phyloP scores from a whole-genome alignment of 2,329 filamentous ascomycete genomes.

The Cytospora chrysosperma region DNA sequence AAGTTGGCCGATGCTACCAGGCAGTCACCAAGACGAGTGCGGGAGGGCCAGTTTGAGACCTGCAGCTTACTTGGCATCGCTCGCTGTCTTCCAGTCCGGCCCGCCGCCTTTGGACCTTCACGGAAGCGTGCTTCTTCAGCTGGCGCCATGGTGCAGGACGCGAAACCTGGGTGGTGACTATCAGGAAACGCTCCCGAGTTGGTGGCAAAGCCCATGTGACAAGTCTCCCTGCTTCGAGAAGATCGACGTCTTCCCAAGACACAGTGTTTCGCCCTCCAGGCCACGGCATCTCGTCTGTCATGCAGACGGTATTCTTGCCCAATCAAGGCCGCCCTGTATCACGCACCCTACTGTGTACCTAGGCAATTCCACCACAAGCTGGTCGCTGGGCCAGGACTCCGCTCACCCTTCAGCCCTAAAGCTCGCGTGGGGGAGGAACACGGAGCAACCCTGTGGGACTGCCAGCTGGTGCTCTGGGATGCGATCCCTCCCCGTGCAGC shows the following conservation, averaged over 20 bases:
- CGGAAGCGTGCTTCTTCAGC: not conserved
- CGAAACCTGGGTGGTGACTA: not conserved
- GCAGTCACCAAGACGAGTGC: not conserved
- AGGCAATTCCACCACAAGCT: not conserved
- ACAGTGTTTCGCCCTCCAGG: not conserved
- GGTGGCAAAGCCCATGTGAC: not conserved
- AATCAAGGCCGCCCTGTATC: not conserved
- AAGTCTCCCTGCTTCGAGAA: not conserved
- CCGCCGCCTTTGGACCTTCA: not conserved
- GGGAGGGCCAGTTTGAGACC: not conserved
- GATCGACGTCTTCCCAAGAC: no score
- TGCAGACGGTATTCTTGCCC: not conserved
- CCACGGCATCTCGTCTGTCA: not conserved
- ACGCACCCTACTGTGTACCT: not conserved
- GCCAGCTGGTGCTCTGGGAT: slow-evolving; percentile 15
- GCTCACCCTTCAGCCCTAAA: slow-evolving; percentile 18
- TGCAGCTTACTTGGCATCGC: not conserved
- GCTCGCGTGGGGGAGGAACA: not conserved
- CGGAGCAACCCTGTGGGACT: slow-evolving; percentile 6
- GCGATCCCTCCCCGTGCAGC: slow-evolving; percentile 1
- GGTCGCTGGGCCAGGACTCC: not conserved
- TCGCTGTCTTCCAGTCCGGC: not conserved
- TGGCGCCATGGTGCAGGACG: not conserved
- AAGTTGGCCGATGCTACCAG: not conserved
- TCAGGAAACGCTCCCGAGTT: not conserved